Evolutionary conservation across 805 yeast genomes (phyloP).

Genomic region (Myxozyma vanderwaltii): DNA sequence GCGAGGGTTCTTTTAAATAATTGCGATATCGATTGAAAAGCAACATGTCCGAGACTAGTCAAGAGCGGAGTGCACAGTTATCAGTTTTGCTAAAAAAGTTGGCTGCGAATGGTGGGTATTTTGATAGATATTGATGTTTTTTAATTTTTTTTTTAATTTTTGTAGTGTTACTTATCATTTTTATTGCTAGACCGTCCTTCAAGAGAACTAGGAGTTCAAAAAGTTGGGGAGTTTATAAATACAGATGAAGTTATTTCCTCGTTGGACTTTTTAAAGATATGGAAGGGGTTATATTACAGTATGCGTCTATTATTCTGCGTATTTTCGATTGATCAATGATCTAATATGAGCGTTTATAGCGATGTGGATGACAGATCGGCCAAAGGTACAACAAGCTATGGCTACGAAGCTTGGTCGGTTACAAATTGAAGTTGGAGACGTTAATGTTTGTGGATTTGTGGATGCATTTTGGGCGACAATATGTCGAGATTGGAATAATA

Average conservation of each 20-base stretch:
- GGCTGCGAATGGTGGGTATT: conserved; percentile 70
- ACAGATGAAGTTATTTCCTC: conserved; percentile 12
- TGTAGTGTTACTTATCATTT: no score
- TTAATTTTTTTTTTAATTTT: no score
- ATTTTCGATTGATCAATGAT: neutral
- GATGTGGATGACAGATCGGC: conserved; percentile 96
- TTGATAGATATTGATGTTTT: neutral
- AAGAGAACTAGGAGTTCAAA: conserved; percentile 27
- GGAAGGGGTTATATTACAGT: conserved; percentile 89
- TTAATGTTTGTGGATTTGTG: conserved; percentile 55
- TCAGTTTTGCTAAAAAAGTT: conserved; percentile 65
- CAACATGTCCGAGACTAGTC: neutral
- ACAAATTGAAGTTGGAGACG: conserved; percentile 42
- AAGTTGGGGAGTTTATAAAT: conserved; percentile 1
- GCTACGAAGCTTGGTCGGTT: conserved; percentile 70
- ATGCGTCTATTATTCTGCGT: neutral
- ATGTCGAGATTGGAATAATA: conserved; percentile 75
- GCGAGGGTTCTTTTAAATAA: no score
- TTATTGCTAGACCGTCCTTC: conserved; percentile 34
- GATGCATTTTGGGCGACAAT: conserved; percentile 81
- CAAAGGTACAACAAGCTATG: conserved; percentile 84
- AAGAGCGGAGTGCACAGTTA: neutral
- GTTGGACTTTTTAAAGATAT: conserved; percentile 73
- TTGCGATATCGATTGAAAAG: neutral
- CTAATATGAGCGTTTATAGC: conserved; percentile 43